Evolutionary conservation across 768 basidiomycete genomes (phyloP).

Genomic region (Termitomyces sp.): DNA sequence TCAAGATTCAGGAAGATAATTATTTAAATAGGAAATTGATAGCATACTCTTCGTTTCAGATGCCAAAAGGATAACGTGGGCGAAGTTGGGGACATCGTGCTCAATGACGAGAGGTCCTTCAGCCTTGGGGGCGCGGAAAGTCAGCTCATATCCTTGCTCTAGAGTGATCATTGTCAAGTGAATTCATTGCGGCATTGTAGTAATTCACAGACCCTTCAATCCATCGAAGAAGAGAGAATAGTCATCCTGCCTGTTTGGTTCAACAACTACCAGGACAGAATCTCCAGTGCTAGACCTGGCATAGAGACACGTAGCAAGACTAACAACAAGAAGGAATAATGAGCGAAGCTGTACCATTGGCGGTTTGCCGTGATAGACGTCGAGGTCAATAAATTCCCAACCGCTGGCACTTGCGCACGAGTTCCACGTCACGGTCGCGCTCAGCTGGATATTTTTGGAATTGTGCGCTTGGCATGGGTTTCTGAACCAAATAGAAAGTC

Average conservation of each 20-base stretch:
- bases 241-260: slow-evolving; percentile 63
- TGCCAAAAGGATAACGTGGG: slow-evolving; percentile 84
- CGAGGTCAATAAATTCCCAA: slow-evolving; percentile 14
- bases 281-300: slow-evolving; percentile 80
- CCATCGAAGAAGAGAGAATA: slow-evolving; percentile 84
- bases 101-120: slow-evolving; percentile 61
- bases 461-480: slow-evolving; percentile 10
- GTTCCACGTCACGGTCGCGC: slow-evolving; percentile 22
- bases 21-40: background rate
- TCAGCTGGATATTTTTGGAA: slow-evolving; percentile 19
- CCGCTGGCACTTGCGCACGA: slow-evolving; percentile 8
- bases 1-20: background rate
- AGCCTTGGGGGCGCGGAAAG: slow-evolving; percentile 82
- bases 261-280: slow-evolving; percentile 82
- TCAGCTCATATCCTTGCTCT: slow-evolving; percentile 85
- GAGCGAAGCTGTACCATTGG: slow-evolving; percentile 37
- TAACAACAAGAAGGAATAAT: slow-evolving; percentile 30
- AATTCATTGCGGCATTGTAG: background rate
- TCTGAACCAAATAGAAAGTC: slow-evolving; percentile 15
- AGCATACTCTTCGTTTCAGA: slow-evolving; percentile 80
- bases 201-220: slow-evolving; percentile 55
- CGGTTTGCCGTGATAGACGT: slow-evolving; percentile 13
- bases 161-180: background rate
- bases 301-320: slow-evolving; percentile 28
- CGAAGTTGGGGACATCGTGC: slow-evolving; percentile 72